These are phyloP conservation scores for Gymnopus androsaceus DNA, from an alignment of 1,284 basidiomycete species.

Conservation along the genomic window DNA sequence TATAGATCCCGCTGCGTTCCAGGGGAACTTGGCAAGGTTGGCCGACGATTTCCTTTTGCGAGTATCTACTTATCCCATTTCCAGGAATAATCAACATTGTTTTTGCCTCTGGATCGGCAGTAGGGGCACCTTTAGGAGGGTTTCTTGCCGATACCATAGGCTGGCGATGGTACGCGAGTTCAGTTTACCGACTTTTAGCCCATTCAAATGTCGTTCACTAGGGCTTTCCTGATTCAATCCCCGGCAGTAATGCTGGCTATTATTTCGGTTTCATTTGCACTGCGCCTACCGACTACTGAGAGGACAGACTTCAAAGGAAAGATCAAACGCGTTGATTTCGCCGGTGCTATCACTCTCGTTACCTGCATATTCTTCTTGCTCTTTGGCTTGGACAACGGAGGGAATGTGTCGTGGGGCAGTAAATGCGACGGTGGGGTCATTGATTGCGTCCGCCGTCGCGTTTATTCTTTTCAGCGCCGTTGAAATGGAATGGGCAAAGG, in stretches of 20 bases:
- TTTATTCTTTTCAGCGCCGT: constrained; percentile 37
- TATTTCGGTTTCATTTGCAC: constrained; percentile 47
- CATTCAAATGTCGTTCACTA: constrained; percentile 21
- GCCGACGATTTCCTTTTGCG: neutral
- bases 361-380: constrained; percentile 54
- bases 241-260: constrained; percentile 56
- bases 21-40: constrained; percentile 66
- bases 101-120: constrained; percentile 53
- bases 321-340: constrained; percentile 59
- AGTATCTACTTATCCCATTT: neutral
- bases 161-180: constrained; percentile 57
- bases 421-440: constrained; percentile 33
- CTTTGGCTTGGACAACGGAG: constrained; percentile 57
- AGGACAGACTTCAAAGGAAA: constrained; percentile 45
- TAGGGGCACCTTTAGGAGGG: constrained; percentile 61
- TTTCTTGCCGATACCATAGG: constrained; percentile 60
- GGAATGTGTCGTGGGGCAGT: constrained; percentile 58
- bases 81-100: constrained; percentile 58
- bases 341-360: constrained; percentile 54
- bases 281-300: constrained; percentile 47
- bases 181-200: neutral
- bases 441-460: constrained; percentile 33
- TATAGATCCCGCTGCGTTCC: constrained; percentile 54
- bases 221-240: constrained; percentile 62
- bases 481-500: constrained; percentile 49